Base-by-base conservation (phyloP, 768 basidiomycete species). In the Termitomyces eurrhizus region DNA sequence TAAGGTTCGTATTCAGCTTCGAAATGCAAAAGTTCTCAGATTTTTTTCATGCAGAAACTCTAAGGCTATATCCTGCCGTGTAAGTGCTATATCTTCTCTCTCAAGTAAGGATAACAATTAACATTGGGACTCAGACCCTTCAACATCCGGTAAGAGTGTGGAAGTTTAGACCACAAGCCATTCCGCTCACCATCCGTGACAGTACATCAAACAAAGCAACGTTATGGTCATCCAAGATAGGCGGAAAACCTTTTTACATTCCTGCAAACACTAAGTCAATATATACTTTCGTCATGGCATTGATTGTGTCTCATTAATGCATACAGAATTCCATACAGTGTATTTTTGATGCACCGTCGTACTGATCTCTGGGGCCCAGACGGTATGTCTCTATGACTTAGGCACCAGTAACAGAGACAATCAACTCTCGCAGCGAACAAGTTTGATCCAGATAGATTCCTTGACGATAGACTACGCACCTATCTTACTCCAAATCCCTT, bases 401-500 rank as follows among this genome's bases (percentile, higher is more conserved):
- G 52, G 37, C 4, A 5, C 29, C 24, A 37, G 18, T 7, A 7
- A 9, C 7, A 16, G 12, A 24, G 46, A 36, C 12, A 48, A 9
- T 48, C 11, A 26, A 37, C 26, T 18, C 39, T 29, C 39, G 7
- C 48, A 77, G 83, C 84, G 2, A 78, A 80, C 18, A 64, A 75
- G 52, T 88, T 88, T 63, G 86, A 88, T 65, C 87, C 87, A 0
- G 84, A 87, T 64, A 77, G 87, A 16, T 89, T 85, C 76, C 68
- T 88, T 49, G 87, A 89, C 58, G 77, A 78, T 11, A 75, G 87
- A 35, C 64, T 83, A 7, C 76, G 78, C 58, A 80, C 79, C 64
- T 83, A 83, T 59, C 73, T 86, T 21, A 75, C 73, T 0, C 76
- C 79, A 2, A 87, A 87, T 61, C 85, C 86, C 1, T 87, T 82